Evolutionary conservation across 192 early-diverging fungal genomes (phyloP), one percentile per base, ranked within the genome.

Genomic region (Dispira parvispora): DNA sequence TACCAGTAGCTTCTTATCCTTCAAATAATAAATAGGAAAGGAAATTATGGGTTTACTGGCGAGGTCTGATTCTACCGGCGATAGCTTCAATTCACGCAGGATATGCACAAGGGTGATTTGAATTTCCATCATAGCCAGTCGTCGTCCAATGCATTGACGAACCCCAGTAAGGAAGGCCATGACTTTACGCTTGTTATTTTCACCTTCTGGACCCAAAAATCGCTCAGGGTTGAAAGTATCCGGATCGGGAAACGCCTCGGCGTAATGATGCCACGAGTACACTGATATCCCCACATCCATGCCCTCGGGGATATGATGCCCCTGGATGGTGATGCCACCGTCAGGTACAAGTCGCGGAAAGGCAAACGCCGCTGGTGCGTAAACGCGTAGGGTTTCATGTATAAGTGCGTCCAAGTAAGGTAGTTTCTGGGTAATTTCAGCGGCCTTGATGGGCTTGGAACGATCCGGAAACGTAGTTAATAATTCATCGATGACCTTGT

Each of bases 71-170:
- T 46, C 57, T 0, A 71, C 68, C 2, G 70, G 44, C 38, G 53
- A 46, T 21, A 73, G 64, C 11, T 67, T 60, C 43, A 68, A 74
- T 16, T 54, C 61, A 21, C 69, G 73, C 43, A 77, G 47, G 14
- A 75, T 20, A 23, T 76, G 73, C 10, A 69, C 73, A 65, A 78
- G 44, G 43, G 63, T 52, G 0, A 73, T 69, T 28, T 69, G 70
- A 58, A 78, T 23, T 45, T 75, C 73, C 2, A 70, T 63, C 67
- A 60, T 61, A 0, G 65, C 73, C 49, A 78, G 53, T 43, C 68
- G 67, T 21, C 73, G 61, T 16, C 73, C 73, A n/a, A 69, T 38
- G 46, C 76, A 75, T 27, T 63, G 64, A 20, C 76, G 70, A 13
- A 68, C 69, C 10, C 73, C 73, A 6, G 57, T 20, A 23, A 70